Conservation (phyloP, 2,329 filamentous ascomycete species). For the Pezizomycotina sp. region DNA sequence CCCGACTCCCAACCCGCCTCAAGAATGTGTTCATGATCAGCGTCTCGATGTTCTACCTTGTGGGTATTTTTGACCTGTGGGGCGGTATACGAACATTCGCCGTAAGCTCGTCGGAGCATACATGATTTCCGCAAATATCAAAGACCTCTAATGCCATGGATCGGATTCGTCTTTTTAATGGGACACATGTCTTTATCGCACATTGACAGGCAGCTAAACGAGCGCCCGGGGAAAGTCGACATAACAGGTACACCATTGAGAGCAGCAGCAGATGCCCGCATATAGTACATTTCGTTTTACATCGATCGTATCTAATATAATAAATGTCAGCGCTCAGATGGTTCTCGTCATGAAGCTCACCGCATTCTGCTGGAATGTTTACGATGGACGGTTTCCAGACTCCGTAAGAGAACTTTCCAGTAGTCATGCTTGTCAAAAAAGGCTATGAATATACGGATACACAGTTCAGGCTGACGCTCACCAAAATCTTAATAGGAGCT, state of each 20-base stretch:
- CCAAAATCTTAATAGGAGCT: slow-evolving; percentile 40
- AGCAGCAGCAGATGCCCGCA: no score
- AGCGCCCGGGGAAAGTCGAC: slow-evolving; percentile 54
- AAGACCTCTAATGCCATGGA: slow-evolving; percentile 93
- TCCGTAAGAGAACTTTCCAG: slow-evolving; percentile 17
- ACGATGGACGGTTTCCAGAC: slow-evolving; percentile 68
- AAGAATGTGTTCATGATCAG: slow-evolving; percentile 79
- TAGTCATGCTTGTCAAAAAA: no score
- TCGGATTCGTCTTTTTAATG: slow-evolving; percentile 88
- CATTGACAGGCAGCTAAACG: slow-evolving; percentile 57
- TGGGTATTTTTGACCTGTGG: slow-evolving; percentile 91
- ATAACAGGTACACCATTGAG: slow-evolving; percentile 68
- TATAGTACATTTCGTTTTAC: neutral
- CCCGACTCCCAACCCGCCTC: slow-evolving; percentile 66
- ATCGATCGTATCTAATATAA: neutral
- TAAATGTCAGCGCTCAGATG: slow-evolving; percentile 59
- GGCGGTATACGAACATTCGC: slow-evolving; percentile 60
- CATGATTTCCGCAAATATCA: slow-evolving; percentile 62
- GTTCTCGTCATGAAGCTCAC: slow-evolving; percentile 94
- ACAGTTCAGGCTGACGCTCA: no score
- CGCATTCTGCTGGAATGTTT: slow-evolving; percentile 95
- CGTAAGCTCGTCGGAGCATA: slow-evolving; percentile 65
- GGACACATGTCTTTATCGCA: slow-evolving; percentile 86
- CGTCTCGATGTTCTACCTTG: slow-evolving; percentile 72
- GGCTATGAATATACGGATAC: no score